Evolutionary conservation across 1,284 basidiomycete species (phyloP).

Genomic region (Moniliophthora roreri): DNA sequence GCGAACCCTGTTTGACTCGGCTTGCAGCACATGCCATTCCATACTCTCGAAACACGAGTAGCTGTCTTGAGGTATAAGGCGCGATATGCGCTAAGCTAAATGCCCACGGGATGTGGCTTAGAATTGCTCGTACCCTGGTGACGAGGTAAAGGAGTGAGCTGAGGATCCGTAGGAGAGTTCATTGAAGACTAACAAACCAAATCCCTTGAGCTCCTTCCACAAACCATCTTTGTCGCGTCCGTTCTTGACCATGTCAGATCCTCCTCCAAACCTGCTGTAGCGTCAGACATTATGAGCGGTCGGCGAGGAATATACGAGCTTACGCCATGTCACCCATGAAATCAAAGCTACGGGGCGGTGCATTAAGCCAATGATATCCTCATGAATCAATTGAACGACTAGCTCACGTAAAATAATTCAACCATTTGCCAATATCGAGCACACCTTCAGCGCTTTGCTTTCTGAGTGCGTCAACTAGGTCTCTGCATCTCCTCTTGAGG

Average conservation of each 20-base stretch:
- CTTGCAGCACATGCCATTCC: conserved; percentile 32
- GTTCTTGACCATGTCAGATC: conserved; percentile 38
- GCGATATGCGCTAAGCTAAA: neutral
- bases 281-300: conserved; percentile 9
- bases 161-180: neutral
- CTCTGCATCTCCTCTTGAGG: conserved; percentile 33
- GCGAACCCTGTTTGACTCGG: conserved; percentile 32
- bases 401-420: conserved; percentile 52
- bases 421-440: conserved; percentile 42
- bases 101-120: conserved; percentile 1
- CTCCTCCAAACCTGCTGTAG: conserved; percentile 38
- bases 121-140: neutral
- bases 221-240: conserved; percentile 34
- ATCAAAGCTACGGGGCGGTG: conserved; percentile 43
- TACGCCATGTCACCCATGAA: conserved; percentile 65
- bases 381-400: no score
- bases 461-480: conserved; percentile 38
- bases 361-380: conserved; percentile 8
- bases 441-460: conserved; percentile 22
- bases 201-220: conserved; percentile 34
- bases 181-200: conserved; percentile 31
- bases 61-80: conserved; percentile 2
- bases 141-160: conserved; percentile 17
- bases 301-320: conserved; percentile 25
- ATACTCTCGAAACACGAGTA: conserved; percentile 25